Evolutionary conservation across 176 grass and related monocot genomes (phyloP).

Genomic region (Phoenix dactylifera): DNA sequence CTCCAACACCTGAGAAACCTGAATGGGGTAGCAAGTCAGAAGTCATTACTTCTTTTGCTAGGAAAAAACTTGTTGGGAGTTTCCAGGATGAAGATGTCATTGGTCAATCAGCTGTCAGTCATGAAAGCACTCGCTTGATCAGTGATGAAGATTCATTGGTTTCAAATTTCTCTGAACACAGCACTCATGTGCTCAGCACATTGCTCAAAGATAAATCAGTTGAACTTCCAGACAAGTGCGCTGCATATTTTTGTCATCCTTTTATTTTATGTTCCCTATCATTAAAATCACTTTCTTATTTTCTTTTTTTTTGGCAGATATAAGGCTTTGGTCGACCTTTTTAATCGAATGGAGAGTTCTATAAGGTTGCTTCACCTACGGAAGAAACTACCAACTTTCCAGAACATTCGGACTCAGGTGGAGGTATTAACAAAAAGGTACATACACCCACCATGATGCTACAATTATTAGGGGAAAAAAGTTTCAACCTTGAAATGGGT

Average conservation of each 20-base stretch:
- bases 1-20: slow-evolving; percentile 67
- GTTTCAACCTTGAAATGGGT: slow-evolving; percentile 4
- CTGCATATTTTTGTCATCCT: slow-evolving; percentile 15
- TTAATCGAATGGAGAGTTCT: slow-evolving; percentile 75
- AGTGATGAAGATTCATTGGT: slow-evolving; percentile 9
- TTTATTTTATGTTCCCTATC: not conserved
- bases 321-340: slow-evolving; percentile 52
- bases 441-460: not conserved
- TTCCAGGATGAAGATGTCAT: slow-evolving; percentile 47
- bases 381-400: slow-evolving; percentile 66
- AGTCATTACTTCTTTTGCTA: slow-evolving; percentile 47
- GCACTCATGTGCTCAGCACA: not conserved
- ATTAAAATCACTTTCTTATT: slow-evolving; percentile 23
- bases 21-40: slow-evolving; percentile 46
- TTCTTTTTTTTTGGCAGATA: slow-evolving; percentile 21
- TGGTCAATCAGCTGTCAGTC: slow-evolving; percentile 8
- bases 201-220: slow-evolving; percentile 10
- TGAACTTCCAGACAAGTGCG: slow-evolving; percentile 70
- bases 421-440: slow-evolving; percentile 90
- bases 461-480: not conserved
- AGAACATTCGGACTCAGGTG: slow-evolving; percentile 63
- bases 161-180: slow-evolving; percentile 6
- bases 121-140: slow-evolving; percentile 9
- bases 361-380: slow-evolving; percentile 69
- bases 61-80: slow-evolving; percentile 46